These are phyloP conservation scores for Teratosphaeria nubilosa DNA, from an alignment of 2,329 filamentous ascomycete genomes.

Conservation along the genomic window DNA sequence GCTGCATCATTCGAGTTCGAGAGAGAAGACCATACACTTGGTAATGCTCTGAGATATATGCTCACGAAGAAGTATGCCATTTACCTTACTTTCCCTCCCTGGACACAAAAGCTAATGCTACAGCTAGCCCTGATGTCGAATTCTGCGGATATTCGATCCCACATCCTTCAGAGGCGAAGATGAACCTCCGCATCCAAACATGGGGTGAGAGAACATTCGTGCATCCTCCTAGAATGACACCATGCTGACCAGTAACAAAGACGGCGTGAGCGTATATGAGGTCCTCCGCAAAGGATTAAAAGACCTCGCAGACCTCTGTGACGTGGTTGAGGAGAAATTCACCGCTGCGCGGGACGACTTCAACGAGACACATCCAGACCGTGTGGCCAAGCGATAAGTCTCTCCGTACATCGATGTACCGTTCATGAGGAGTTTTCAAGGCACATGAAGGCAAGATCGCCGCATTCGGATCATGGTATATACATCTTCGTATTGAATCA, in stretches of 20 bases:
- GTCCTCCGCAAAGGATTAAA: constrained; percentile 82
- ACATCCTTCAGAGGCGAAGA: constrained; percentile 88
- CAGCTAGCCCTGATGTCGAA: constrained; percentile 81
- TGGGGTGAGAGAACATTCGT: constrained; percentile 54
- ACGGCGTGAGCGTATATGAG: constrained; percentile 68
- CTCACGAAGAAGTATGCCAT: constrained; percentile 91
- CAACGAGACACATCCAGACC: constrained; percentile 27
- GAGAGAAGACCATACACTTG: constrained; percentile 88
- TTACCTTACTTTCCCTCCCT: not conserved
- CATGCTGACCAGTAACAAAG: constrained; percentile 34
- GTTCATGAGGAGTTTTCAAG: not conserved
- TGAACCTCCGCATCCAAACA: constrained; percentile 96
- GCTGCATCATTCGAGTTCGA: constrained; percentile 93
- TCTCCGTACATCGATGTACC: not conserved
- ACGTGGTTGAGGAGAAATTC: constrained; percentile 89
- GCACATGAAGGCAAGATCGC: not conserved
- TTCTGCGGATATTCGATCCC: constrained; percentile 98
- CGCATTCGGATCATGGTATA: constrained; percentile 15
- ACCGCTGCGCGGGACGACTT: constrained; percentile 55
- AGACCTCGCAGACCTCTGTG: constrained; percentile 84
- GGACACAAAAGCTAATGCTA: not conserved
- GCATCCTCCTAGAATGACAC: not conserved
- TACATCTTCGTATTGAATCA: constrained; percentile 9
- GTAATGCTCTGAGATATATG: constrained; percentile 85
- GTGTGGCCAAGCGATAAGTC: constrained; percentile 3